A percentile compares a stretch with the other conserved stretches of the same genome.
phyloP scores from a whole-genome alignment of 1,139 yeast genomes.

The Wickerhamomyces sp. region DNA sequence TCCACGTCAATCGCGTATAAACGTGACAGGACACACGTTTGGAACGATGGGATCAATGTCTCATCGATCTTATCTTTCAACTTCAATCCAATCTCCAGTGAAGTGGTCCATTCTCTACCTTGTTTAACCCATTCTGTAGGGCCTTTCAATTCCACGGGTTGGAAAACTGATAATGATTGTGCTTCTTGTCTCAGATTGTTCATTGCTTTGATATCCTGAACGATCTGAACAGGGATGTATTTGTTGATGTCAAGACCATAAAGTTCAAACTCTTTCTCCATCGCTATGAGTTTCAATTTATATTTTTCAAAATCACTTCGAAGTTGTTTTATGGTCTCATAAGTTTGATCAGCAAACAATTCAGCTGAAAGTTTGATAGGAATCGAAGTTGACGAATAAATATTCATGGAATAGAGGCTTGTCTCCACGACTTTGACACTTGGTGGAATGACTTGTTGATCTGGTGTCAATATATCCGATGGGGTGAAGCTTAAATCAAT shows the following conservation, averaged over 20 bases:
- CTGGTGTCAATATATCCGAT: slow-evolving; percentile 5
- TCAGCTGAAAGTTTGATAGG: slow-evolving; percentile 24
- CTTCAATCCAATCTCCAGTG: slow-evolving; percentile 18
- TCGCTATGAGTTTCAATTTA: slow-evolving; percentile 1
- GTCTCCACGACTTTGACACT: slow-evolving; percentile 12
- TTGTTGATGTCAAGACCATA: slow-evolving; percentile 5
- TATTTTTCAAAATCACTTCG: slow-evolving; percentile 10
- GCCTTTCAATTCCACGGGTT: slow-evolving; percentile 3
- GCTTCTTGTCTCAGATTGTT: slow-evolving; percentile 12
- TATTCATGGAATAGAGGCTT: slow-evolving; percentile 17
- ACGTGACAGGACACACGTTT: slow-evolving; percentile 49
- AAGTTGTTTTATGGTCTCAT: slow-evolving; percentile 6
- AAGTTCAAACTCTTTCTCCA: slow-evolving; percentile 8
- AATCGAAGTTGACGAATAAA: slow-evolving; percentile 18
- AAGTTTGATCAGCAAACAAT: slow-evolving; percentile 8
- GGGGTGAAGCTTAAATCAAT: slow-evolving; percentile 21
- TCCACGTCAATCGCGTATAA: slow-evolving; percentile 38
- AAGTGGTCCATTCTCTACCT: slow-evolving; percentile 9
- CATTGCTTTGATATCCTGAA: slow-evolving; percentile 19
- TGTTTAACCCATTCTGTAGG: neutral
- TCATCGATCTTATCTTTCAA: slow-evolving; percentile 27
- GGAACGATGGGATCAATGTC: slow-evolving; percentile 53
- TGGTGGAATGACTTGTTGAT: slow-evolving; percentile 14
- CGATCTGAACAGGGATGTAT: slow-evolving; percentile 9
- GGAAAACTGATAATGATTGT: slow-evolving; percentile 6